Evolutionary conservation across 2,329 filamentous ascomycete species (phyloP).

Genomic region (Sclerotiophoma versabilis): DNA sequence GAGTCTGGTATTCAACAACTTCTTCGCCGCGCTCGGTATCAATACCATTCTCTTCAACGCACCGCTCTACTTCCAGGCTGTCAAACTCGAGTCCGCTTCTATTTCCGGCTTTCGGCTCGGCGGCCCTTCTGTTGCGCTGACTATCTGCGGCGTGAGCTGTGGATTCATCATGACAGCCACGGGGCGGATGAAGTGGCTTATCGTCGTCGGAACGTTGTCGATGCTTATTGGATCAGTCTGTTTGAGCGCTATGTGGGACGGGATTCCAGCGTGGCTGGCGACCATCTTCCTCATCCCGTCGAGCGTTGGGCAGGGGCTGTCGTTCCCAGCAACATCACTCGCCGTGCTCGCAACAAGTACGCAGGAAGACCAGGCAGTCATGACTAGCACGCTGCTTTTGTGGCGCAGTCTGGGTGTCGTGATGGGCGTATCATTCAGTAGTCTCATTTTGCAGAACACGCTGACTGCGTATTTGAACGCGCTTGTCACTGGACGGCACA

Average conservation of each 20-base stretch:
- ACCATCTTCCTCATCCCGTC: constrained; percentile 51
- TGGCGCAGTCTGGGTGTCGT: constrained; percentile 76
- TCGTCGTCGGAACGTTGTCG: constrained; percentile 47
- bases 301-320: constrained; percentile 52
- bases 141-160: constrained; percentile 50
- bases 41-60: constrained; percentile 72
- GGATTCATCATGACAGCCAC: constrained; percentile 56
- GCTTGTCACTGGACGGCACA: constrained; percentile 66
- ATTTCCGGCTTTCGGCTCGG: constrained; percentile 76
- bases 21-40: constrained; percentile 58
- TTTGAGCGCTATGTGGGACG: constrained; percentile 47
- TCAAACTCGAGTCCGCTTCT: constrained; percentile 66
- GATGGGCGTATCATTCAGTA: constrained; percentile 74
- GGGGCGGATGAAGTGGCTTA: constrained; percentile 52
- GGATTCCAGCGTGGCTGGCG: constrained; percentile 51
- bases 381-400: constrained; percentile 72
- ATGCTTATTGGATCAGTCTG: constrained; percentile 49
- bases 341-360: constrained; percentile 52
- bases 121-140: constrained; percentile 63
- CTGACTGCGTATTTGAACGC: constrained; percentile 65
- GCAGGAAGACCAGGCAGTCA: constrained; percentile 55
- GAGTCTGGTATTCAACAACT: constrained; percentile 60
- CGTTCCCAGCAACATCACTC: constrained; percentile 52
- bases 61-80: constrained; percentile 69
- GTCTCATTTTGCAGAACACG: constrained; percentile 76